Base-by-base conservation (phyloP, 495 filamentous ascomycete species). In the Chaetomium cochliodes region DNA sequence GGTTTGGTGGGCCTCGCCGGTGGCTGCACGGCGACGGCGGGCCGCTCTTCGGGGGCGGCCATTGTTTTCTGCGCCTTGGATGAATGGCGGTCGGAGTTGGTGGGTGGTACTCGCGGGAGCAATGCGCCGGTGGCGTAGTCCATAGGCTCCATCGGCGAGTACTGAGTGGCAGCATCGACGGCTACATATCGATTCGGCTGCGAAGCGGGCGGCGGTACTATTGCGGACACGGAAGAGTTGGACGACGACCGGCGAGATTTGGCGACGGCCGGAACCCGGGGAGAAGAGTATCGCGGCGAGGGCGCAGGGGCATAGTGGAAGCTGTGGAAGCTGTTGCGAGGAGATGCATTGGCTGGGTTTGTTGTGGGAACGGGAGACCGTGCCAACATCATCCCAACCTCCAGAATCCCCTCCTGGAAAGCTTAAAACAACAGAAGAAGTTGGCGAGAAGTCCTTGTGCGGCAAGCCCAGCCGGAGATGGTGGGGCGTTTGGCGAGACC, bases 91-190 rank as follows among this genome's bases (percentile, higher is more conserved):
- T 66, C 65, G 70, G 41, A 59, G 37, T 46, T 39, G 56, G 64
- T 39, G 3, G 65, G 63, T 13, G 73, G 60, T n/a, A 61, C 63
- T 57, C 54, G 67, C 72, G 69, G 64, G 72, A 76, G 71, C 67
- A 68, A 63, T 42, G 74, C 72, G 67, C 78, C 74, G 62, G 74
- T 68, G 47, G 67, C 66, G 60, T 75, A 73, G 67, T 71, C 65
- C 62, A 78, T 77, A 16, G 76, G 78, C 70, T 80, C 78, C 79
- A 79, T 79, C 23, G 83, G 83, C 68, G 82, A 83, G 65, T 83
- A 85, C 71, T 85, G 83, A 50, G 83, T 85, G 63, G 81, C 81
- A 56, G 84, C 80, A 70, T 86, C 82, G 69, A 80, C 78, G 66
- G 69, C 78, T 71, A 79, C 80, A 79, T 81, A 80, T 74, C 76